Percentiles rank a stretch among this genome's conserved stretches.
These are phyloP conservation scores for Guillardia theta DNA, from an alignment of 78 protist genomes.

Conservation along the genomic window DNA sequence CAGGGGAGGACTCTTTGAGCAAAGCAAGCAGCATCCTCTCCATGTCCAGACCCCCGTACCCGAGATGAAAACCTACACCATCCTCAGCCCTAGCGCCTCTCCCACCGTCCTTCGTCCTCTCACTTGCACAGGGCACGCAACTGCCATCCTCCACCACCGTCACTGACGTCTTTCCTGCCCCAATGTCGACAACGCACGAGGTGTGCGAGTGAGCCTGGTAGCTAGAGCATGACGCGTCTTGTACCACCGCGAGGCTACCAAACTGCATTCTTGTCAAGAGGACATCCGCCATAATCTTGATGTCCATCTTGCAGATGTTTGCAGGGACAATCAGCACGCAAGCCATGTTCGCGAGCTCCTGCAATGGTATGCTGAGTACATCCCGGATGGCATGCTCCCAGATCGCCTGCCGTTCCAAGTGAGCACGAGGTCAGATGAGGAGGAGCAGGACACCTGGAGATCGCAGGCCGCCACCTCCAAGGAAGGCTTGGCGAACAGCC, in stretches of 20 bases:
- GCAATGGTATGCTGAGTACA: neutral
- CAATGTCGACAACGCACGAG: neutral
- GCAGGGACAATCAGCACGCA: constrained; percentile 25
- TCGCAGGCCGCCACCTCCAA: no score
- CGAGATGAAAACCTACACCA: no score
- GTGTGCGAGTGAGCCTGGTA: neutral
- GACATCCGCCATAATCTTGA: no score
- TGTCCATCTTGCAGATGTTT: neutral
- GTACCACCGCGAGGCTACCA: neutral
- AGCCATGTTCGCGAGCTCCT: neutral
- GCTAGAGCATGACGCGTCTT: neutral
- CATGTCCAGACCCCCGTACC: neutral
- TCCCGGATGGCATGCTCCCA: no score
- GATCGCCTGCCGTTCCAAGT: no score
- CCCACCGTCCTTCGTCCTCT: no score
- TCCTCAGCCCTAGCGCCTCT: no score
- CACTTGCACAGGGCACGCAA: neutral
- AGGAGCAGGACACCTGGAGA: no score
- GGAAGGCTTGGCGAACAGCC: no score
- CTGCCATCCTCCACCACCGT: neutral
- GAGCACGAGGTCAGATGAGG: no score
- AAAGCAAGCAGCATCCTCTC: neutral
- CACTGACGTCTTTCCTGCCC: neutral
- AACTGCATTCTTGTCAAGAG: neutral
- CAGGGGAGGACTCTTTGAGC: no score